Evolutionary conservation across 768 basidiomycete genomes (phyloP).

Genomic region (Russula emetica): DNA sequence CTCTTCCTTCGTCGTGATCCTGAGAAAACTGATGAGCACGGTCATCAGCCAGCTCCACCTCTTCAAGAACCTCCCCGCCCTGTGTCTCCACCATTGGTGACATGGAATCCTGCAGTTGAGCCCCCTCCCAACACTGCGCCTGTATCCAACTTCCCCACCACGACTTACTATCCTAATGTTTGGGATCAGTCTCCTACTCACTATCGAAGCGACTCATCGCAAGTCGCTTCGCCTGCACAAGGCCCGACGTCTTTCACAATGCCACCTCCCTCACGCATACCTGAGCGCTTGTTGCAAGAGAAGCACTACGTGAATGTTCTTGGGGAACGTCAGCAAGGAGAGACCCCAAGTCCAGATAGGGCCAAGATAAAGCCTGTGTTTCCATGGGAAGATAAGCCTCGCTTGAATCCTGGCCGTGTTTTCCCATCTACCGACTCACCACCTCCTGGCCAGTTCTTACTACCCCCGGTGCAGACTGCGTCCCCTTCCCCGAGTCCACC

Average conservation of each 20-base stretch:
- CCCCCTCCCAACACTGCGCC: slow-evolving; percentile 68
- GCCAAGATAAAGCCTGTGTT: slow-evolving; percentile 75
- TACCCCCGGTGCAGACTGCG: slow-evolving; percentile 1
- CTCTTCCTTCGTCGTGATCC: slow-evolving; percentile 26
- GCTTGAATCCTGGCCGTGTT: slow-evolving; percentile 61
- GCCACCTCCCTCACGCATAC: slow-evolving; percentile 57
- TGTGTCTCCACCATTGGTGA: slow-evolving; percentile 56
- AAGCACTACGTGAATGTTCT: slow-evolving; percentile 68
- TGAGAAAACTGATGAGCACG: slow-evolving; percentile 30
- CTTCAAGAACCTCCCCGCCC: slow-evolving; percentile 41
- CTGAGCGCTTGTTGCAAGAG: slow-evolving; percentile 61
- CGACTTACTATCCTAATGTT: slow-evolving; percentile 76
- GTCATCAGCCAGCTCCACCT: slow-evolving; percentile 29
- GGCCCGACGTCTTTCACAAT: slow-evolving; percentile 51
- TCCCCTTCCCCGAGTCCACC: slow-evolving; percentile 31
- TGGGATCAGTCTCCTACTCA: slow-evolving; percentile 68
- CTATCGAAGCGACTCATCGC: slow-evolving; percentile 37
- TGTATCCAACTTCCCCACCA: slow-evolving; percentile 57
- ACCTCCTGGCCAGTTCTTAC: slow-evolving; percentile 27
- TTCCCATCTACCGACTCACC: slow-evolving; percentile 44
- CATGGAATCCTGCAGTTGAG: slow-evolving; percentile 80
- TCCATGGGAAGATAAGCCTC: slow-evolving; percentile 89
- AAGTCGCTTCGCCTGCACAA: slow-evolving; percentile 12
- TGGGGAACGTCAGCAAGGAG: slow-evolving; percentile 43
- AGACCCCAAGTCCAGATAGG: slow-evolving; percentile 56